phyloP scores from a whole-genome alignment of 2,329 filamentous ascomycete species.

The Pleurostoma richardsiae region DNA sequence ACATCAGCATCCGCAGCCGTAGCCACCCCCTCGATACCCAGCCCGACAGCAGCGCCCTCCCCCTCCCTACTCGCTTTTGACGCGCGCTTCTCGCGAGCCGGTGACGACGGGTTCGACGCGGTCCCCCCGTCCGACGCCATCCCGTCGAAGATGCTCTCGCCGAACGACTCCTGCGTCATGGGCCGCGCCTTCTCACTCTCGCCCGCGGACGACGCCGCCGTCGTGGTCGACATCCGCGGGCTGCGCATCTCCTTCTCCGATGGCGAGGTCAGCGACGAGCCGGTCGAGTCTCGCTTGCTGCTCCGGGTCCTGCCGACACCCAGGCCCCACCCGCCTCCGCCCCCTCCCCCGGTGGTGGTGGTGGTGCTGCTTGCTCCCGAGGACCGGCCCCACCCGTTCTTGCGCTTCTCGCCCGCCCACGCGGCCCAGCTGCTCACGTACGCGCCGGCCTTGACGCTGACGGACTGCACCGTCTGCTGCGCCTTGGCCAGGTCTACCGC shows the following conservation, averaged over 20 bases:
- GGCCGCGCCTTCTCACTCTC: slow-evolving; percentile 12
- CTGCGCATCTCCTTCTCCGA: slow-evolving; percentile 11
- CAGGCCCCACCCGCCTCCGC: slow-evolving; percentile 26
- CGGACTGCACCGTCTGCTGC: slow-evolving; percentile 40
- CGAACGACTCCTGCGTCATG: slow-evolving; percentile 11
- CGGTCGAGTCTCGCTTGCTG: slow-evolving; percentile 11
- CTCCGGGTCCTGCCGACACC: slow-evolving; percentile 21
- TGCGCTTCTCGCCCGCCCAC: slow-evolving; percentile 73
- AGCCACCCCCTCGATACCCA: too few relatives aligned
- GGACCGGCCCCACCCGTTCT: slow-evolving; percentile 36
- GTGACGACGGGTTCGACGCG: slow-evolving; percentile 7
- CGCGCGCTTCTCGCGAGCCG: neutral
- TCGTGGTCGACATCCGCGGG: slow-evolving; percentile 15
- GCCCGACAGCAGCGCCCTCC: too few relatives aligned
- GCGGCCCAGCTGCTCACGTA: slow-evolving; percentile 66
- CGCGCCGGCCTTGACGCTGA: slow-evolving; percentile 52
- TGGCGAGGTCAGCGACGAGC: slow-evolving; percentile 6
- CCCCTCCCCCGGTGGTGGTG: slow-evolving; percentile 7
- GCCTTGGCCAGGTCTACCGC: slow-evolving; percentile 33
- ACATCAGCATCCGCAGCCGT: too few relatives aligned
- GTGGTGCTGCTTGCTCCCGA: slow-evolving; percentile 12
- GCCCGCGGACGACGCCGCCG: slow-evolving; percentile 3
- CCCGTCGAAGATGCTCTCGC: slow-evolving; percentile 10
- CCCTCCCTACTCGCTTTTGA: neutral
- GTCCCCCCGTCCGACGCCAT: slow-evolving; percentile 3